These are phyloP conservation scores for Russula virescens DNA, from an alignment of 768 basidiomycete species.

Conservation along the genomic window DNA sequence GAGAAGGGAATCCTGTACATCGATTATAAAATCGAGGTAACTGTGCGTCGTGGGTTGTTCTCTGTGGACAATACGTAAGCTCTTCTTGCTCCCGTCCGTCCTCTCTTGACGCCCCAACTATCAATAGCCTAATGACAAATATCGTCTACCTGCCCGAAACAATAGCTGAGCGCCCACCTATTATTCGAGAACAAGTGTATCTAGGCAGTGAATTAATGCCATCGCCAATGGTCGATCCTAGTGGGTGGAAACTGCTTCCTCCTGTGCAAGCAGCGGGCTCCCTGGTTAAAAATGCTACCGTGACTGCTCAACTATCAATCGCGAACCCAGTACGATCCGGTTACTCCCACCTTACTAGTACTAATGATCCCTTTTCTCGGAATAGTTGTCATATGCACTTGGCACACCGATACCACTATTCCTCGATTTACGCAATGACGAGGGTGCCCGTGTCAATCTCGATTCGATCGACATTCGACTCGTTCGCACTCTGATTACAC, in stretches of 20 bases:
- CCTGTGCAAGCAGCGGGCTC: constrained; percentile 6
- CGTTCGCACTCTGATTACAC: constrained; percentile 11
- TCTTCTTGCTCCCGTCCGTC: not conserved
- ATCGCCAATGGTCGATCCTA: constrained; percentile 16
- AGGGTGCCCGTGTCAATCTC: not conserved
- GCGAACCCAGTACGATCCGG: constrained; percentile 10
- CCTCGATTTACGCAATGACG: not conserved
- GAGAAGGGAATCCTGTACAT: constrained; percentile 28
- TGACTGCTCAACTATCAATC: constrained; percentile 10
- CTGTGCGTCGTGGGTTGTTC: constrained; percentile 15
- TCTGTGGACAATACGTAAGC: constrained; percentile 20
- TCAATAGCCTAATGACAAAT: constrained; percentile 13
- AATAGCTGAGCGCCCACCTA: constrained; percentile 18
- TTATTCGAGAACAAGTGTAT: constrained; percentile 22
- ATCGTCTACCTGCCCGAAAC: constrained; percentile 23
- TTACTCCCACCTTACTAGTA: not conserved
- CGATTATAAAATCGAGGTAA: constrained; percentile 22
- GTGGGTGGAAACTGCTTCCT: constrained; percentile 25
- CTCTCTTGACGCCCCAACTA: not conserved
- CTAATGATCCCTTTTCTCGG: not conserved
- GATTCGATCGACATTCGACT: constrained; percentile 14
- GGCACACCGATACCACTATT: constrained; percentile 21
- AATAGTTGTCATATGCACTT: constrained; percentile 16
- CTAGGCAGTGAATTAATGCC: not conserved
- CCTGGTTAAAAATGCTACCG: not conserved